Evolutionary conservation across 768 basidiomycete species (phyloP).

Genomic region (Arthromyces matolae): DNA sequence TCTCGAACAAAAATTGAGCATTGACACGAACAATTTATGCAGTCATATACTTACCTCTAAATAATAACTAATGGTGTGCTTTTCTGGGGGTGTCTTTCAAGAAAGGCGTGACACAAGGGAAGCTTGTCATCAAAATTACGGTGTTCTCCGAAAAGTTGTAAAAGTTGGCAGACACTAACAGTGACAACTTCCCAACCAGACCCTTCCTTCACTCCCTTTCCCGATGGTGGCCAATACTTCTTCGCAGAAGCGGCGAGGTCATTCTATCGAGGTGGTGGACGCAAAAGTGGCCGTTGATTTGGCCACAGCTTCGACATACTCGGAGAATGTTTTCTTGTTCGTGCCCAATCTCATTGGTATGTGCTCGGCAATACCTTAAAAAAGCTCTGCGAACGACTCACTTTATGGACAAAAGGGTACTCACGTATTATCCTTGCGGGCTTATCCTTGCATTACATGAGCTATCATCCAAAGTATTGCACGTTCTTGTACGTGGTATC

Average conservation of each 20-base stretch:
- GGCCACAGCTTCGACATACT: conserved; percentile 79
- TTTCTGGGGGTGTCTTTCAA: conserved; percentile 1
- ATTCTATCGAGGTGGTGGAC: conserved; percentile 69
- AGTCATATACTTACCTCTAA: conserved; percentile 4
- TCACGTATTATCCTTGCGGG: conserved; percentile 87
- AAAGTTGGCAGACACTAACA: conserved; percentile 12
- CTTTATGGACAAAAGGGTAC: conserved; percentile 64
- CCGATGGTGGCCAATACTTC: conserved; percentile 30
- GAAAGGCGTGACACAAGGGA: conserved; percentile 9
- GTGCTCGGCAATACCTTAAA: conserved; percentile 22
- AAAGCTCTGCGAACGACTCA: conserved; percentile 4
- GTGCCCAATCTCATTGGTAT: conserved; percentile 93
- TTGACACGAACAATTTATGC: background rate
- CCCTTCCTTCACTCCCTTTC: conserved; percentile 8
- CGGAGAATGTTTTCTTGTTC: conserved; percentile 97
- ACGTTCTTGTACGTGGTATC: conserved; percentile 87
- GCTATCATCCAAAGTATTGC: conserved; percentile 89
- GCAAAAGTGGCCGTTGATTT: conserved; percentile 85
- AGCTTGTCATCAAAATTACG: conserved; percentile 18
- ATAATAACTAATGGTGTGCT: background rate
- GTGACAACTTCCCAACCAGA: background rate
- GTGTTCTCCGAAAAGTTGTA: conserved; percentile 16
- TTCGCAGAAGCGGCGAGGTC: conserved; percentile 36
- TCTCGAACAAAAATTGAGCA: conserved; percentile 21
- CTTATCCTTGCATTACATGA: conserved; percentile 88